Evolutionary conservation across 176 grass and related monocot genomes (phyloP).

Genomic region (Oryza officinalis): DNA sequence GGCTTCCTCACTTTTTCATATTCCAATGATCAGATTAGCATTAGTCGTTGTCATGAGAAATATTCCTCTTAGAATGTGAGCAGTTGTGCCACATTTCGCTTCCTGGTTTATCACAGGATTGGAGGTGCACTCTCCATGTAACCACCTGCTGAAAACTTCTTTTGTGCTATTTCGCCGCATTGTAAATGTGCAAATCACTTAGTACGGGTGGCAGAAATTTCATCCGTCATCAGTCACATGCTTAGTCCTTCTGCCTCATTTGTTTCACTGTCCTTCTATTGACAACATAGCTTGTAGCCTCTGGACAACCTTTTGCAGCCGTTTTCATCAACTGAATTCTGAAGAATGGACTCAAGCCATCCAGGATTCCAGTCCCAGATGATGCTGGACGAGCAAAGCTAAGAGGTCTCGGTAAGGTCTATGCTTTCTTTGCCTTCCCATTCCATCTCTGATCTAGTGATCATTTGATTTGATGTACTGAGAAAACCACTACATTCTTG

Average conservation of each 20-base stretch:
- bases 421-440: neutral
- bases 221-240: neutral
- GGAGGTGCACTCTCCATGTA: slow-evolving; percentile 13
- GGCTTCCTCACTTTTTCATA: slow-evolving; percentile 46
- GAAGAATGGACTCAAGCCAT: neutral
- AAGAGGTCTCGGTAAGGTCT: neutral
- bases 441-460: neutral
- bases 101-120: slow-evolving; percentile 40
- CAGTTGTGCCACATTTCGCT: slow-evolving; percentile 48
- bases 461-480: neutral
- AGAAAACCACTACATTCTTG: too few species aligned
- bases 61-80: slow-evolving; percentile 35
- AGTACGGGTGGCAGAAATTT: neutral
- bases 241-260: slow-evolving; percentile 7
- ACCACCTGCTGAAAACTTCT: slow-evolving; percentile 8
- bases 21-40: slow-evolving; percentile 52
- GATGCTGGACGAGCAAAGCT: neutral
- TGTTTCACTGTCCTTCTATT: neutral
- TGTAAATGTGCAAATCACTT: neutral
- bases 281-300: neutral
- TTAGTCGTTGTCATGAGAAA: slow-evolving; percentile 30
- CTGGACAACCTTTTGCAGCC: neutral
- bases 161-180: neutral
- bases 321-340: neutral
- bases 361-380: neutral